phyloP scores from a whole-genome alignment of 345 rosid genomes.

The Hirschfeldia incana region DNA sequence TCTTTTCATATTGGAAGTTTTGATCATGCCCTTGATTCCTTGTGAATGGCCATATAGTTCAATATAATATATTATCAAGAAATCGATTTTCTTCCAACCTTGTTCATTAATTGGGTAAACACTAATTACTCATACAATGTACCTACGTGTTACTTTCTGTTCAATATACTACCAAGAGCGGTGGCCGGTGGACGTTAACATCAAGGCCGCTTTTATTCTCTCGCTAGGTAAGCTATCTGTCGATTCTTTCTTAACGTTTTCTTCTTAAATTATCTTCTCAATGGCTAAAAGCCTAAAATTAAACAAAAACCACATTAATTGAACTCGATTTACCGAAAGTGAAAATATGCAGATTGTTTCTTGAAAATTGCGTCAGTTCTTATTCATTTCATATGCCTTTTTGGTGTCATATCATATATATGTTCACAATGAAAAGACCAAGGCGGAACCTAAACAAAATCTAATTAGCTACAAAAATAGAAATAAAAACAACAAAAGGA shows the following conservation, averaged over 20 bases:
- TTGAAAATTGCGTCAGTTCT: background rate
- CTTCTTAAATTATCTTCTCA: background rate
- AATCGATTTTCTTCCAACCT: background rate
- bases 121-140: conserved; percentile 9
- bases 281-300: background rate
- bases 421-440: background rate
- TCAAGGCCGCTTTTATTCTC: conserved; percentile 14
- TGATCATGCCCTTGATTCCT: conserved; percentile 24
- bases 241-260: background rate
- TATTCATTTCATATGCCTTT: background rate
- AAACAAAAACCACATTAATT: background rate
- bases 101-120: conserved; percentile 17
- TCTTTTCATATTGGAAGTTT: conserved; percentile 23
- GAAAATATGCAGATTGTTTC: background rate
- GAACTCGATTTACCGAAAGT: background rate
- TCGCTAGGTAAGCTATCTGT: background rate
- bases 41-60: conserved; percentile 27
- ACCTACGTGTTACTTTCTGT: background rate
- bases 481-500: background rate
- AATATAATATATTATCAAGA: background rate
- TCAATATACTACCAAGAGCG: background rate
- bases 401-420: background rate
- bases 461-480: conserved; percentile 8
- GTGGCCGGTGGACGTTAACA: conserved; percentile 23
- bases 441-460: background rate